Evolutionary conservation across 1,284 basidiomycete species (phyloP).

Genomic region (Hymenochaete sp.): DNA sequence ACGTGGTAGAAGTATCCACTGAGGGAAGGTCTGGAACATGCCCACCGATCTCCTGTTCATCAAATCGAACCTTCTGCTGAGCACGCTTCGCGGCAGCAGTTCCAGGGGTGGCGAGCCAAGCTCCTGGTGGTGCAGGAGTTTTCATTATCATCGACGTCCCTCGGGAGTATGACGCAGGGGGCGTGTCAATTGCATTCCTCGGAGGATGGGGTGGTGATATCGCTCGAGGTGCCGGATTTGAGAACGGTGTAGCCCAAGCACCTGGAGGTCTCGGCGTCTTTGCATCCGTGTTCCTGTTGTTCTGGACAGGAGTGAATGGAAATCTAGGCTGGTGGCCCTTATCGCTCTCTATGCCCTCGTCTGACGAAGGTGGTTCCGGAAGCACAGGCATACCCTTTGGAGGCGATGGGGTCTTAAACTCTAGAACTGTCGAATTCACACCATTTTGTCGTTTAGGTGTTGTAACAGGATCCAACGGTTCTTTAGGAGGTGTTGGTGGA

Average conservation of each 20-base stretch:
- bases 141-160: slow-evolving; percentile 34
- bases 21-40: background rate
- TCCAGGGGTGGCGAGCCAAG: slow-evolving; percentile 54
- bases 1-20: slow-evolving; percentile 4
- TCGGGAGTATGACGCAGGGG: slow-evolving; percentile 22
- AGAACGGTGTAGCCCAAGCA: slow-evolving; percentile 47
- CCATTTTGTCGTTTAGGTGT: slow-evolving; percentile 46
- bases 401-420: slow-evolving; percentile 55
- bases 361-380: slow-evolving; percentile 48
- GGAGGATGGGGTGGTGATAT: slow-evolving; percentile 2
- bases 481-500: slow-evolving; percentile 26
- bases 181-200: slow-evolving; percentile 22
- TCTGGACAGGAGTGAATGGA: slow-evolving; percentile 21
- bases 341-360: slow-evolving; percentile 27
- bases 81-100: slow-evolving; percentile 35
- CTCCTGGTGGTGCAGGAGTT: slow-evolving; percentile 66
- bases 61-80: slow-evolving; percentile 57
- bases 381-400: slow-evolving; percentile 40
- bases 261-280: slow-evolving; percentile 66
- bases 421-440: slow-evolving; percentile 34
- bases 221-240: slow-evolving; percentile 19
- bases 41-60: slow-evolving; percentile 27
- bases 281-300: slow-evolving; percentile 29
- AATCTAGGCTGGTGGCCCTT: slow-evolving; percentile 8
- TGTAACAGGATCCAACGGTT: slow-evolving; percentile 18